These are phyloP conservation scores for Baudoinia panamericana DNA, from an alignment of 495 filamentous ascomycete genomes.

Conservation along the genomic window DNA sequence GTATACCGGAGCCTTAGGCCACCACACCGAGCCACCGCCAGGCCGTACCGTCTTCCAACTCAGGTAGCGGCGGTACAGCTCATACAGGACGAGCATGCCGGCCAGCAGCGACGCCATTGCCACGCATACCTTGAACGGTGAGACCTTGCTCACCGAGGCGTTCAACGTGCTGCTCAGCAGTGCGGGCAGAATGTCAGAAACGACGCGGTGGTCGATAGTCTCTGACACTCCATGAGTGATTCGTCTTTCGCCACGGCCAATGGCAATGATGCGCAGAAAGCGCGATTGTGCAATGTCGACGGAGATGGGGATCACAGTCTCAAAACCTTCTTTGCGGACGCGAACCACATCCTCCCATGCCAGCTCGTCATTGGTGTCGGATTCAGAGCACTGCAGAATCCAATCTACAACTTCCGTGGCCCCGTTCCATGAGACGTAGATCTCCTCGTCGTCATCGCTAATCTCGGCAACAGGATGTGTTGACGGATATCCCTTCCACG, in stretches of 20 bases:
- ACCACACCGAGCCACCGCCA: conserved; percentile 11
- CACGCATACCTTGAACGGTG: conserved; percentile 1
- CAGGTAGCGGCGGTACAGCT: conserved; percentile 12
- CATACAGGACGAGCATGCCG: conserved; percentile 12
- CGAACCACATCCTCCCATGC: conserved; percentile 11
- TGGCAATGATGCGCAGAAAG: conserved; percentile 17
- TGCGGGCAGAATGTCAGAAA: too few relatives aligned
- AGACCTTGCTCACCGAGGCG: not conserved
- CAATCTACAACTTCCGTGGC: conserved; percentile 20
- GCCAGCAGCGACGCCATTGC: conserved; percentile 2
- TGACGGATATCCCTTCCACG: conserved; percentile 15
- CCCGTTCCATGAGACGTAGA: conserved; percentile 23
- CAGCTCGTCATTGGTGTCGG: conserved; percentile 4
- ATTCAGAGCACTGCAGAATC: conserved; percentile 15
- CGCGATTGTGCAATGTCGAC: conserved; percentile 4
- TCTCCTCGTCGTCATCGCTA: conserved; percentile 7
- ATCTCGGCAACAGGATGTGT: conserved; percentile 6
- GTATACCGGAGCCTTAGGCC: conserved; percentile 12
- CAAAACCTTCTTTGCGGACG: conserved; percentile 15
- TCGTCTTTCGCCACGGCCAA: conserved; percentile 1
- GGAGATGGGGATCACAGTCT: conserved; percentile 14
- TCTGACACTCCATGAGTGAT: conserved; percentile 10
- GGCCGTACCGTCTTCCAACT: conserved; percentile 4
- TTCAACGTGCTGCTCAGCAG: conserved; percentile 4
- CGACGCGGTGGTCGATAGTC: conserved; percentile 16